Evolutionary conservation across 1,139 yeast species (phyloP), one percentile per base, ranked within the genome.

Genomic region (Pichia sp.): DNA sequence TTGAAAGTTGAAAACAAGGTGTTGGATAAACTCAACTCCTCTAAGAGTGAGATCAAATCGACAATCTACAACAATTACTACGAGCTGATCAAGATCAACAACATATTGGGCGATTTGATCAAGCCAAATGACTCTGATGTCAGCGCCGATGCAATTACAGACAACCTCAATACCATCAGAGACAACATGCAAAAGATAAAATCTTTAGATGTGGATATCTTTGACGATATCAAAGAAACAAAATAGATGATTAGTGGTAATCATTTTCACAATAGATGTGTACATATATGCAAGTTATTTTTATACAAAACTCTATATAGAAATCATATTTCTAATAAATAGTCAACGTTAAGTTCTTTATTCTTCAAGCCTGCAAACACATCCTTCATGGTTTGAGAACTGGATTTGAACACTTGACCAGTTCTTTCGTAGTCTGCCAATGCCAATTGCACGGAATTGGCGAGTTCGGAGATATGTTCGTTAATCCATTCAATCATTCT

Each of bases 1-100:
- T 54, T 75, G 21, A 62, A 61, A 11, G 60, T 65, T 5, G 76
- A 74, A 31, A 74, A 73, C 51, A 59, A 54, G 12, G 65, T 75
- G 8, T 63, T 70, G 19, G 67, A 71, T 9, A 67, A 68, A 47
- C 69, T 75, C 50, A 71, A 72, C 24, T 63, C 70, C 20, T 72
- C 73, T 40, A 73, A 72, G 48, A 69, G 75, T 28, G 71, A 73
- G 32, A 73, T 75, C 41, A 75, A 75, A 51, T 73, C 75, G 35
- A 74, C 76, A 41, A 73, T 76, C 11, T 75, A 76, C 56, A 76
- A 75, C 58, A 75, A 76, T 53, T 76, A 75, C 61, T 74, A 73
- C 56, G 81, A 76, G 50, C 59, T 76, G 46, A 73, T 75, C 49
- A 72, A 72, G 50, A 69, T 75, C 35, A 73, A 73, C 50, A 71